Evolutionary conservation across 148 eudicot genomes (phyloP), one percentile per base, ranked within the genome.

Genomic region (Vaccinium macrocarpon): DNA sequence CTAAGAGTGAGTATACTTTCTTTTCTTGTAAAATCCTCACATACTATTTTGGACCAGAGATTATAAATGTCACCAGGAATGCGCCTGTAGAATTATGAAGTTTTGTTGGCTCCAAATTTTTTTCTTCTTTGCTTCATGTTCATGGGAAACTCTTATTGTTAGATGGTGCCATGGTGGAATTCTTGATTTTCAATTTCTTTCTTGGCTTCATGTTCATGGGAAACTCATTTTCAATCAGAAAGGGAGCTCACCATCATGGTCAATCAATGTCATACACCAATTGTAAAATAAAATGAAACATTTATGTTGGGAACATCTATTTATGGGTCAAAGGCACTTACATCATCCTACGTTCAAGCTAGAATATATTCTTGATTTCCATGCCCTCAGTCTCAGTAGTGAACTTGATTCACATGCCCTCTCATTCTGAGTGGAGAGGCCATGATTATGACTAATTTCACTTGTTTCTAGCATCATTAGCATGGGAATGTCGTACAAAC

Each of bases 1-100:
- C 70, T 91, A 57, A 82, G 91, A 90, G 99, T 95, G 88, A 84
- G 92, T 76, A 35, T 23, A 14, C 21, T 19, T 49, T 53, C 35
- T 21, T 6, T 52, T 80, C 52, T 23, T 61, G 13, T 82, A 4
- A 4, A 50, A 18, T 53, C 59, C 55, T 70, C 16, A 0, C 21
- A 9, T 78, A 1, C 15, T 19, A 12, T 64, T 6, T 66, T 49
- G 73, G 23, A 46, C 18, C 25, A 42, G 8, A 38, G 21, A 62
- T 27, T 64, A 8, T 42, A 13, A 55, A 42, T 81, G n/a, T 55
- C 56, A 80, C 72, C 15, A 18, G 32, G 42, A 38, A 59, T 15
- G 27, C 19, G 10, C 9, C 11, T 0, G 10, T 8, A 11, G 32
- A 38, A 27, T 25, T 75, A n/a, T 35, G 8, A 19, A 32, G 25